Percentiles rank a stretch among this genome's conserved stretches.
Evolutionary conservation across 2,329 filamentous ascomycete species (phyloP).

Genomic region (Xylariomycetidae sp.): DNA sequence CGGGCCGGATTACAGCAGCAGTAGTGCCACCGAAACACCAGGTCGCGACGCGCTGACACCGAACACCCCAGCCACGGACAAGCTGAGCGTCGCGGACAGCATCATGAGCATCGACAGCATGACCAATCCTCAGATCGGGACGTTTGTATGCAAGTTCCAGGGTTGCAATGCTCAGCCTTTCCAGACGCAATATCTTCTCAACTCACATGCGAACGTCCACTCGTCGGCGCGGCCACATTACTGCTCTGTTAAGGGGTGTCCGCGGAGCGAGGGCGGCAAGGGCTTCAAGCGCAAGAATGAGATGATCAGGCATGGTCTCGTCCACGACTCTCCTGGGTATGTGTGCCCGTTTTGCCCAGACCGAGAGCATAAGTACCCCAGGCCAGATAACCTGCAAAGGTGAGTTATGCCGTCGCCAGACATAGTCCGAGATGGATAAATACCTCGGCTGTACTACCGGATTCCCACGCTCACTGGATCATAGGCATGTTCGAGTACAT

Average conservation of each 20-base stretch:
- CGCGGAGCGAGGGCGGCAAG: conserved; percentile 57
- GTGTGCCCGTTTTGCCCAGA: conserved; percentile 95
- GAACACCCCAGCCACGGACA: conserved; percentile 24
- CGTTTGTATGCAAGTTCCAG: conserved; percentile 51
- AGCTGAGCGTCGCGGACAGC: conserved; percentile 41
- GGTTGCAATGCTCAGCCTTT: conserved; percentile 70
- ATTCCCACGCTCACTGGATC: conserved; percentile 6
- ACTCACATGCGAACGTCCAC: conserved; percentile 72
- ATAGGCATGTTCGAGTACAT: conserved; percentile 85
- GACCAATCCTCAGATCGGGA: conserved; percentile 44
- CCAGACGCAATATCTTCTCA: conserved; percentile 70
- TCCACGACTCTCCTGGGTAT: conserved; percentile 91
- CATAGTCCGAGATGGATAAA: conserved; percentile 2
- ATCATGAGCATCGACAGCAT: conserved; percentile 57
- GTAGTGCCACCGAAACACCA: conserved; percentile 39
- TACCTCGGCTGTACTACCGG: too few relatives aligned
- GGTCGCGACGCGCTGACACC: conserved; percentile 40
- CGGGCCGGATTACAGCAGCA: conserved; percentile 36
- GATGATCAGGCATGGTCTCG: conserved; percentile 73
- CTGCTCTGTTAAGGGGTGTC: conserved; percentile 55
- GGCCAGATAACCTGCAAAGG: conserved; percentile 94
- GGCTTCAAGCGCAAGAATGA: conserved; percentile 70
- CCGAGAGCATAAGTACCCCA: conserved; percentile 86
- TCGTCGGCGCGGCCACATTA: conserved; percentile 61
- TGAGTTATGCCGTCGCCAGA: conserved; percentile 31